Evolutionary conservation across 352 stramenopile genomes (phyloP).

Genomic region (Phytophthora tubulina): DNA sequence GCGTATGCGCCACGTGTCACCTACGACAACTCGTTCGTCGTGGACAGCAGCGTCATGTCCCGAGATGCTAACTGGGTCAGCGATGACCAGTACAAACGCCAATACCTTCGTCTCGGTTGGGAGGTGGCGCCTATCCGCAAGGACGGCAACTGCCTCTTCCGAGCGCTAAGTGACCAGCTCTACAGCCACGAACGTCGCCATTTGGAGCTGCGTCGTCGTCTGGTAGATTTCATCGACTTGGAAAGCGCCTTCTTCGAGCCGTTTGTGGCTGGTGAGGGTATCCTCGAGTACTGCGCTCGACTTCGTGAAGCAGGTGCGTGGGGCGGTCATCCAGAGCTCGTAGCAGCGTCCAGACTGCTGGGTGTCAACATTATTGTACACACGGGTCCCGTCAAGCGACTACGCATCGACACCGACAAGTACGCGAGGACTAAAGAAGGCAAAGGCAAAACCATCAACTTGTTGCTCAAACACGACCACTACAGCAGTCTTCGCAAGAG

Average conservation of each 20-base stretch:
- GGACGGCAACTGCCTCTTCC: constrained; percentile 73
- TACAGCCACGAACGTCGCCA: constrained; percentile 58
- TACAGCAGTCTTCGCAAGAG: constrained; percentile 60
- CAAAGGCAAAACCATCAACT: constrained; percentile 47
- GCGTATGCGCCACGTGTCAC: constrained; percentile 36
- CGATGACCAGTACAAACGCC: constrained; percentile 56
- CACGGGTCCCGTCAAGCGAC: constrained; percentile 57
- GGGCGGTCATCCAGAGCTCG: constrained; percentile 73
- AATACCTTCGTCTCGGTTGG: constrained; percentile 57
- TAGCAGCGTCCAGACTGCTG: constrained; percentile 63
- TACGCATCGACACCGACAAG: constrained; percentile 58
- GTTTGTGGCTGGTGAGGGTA: constrained; percentile 48
- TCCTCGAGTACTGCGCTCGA: constrained; percentile 58
- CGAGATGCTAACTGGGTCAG: constrained; percentile 48
- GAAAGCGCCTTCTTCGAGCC: constrained; percentile 54
- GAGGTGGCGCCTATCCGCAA: constrained; percentile 45
- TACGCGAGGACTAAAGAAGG: constrained; percentile 40
- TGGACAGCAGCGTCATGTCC: constrained; percentile 40
- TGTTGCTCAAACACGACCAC: constrained; percentile 62
- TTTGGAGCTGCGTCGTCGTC: constrained; percentile 53
- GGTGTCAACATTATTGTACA: constrained; percentile 70
- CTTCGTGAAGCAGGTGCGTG: constrained; percentile 65
- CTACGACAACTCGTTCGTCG: constrained; percentile 47
- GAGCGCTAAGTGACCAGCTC: constrained; percentile 69
- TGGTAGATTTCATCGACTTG: constrained; percentile 66